Conservation (phyloP, 2,329 filamentous ascomycete genomes). For the Venturia carpophila region DNA sequence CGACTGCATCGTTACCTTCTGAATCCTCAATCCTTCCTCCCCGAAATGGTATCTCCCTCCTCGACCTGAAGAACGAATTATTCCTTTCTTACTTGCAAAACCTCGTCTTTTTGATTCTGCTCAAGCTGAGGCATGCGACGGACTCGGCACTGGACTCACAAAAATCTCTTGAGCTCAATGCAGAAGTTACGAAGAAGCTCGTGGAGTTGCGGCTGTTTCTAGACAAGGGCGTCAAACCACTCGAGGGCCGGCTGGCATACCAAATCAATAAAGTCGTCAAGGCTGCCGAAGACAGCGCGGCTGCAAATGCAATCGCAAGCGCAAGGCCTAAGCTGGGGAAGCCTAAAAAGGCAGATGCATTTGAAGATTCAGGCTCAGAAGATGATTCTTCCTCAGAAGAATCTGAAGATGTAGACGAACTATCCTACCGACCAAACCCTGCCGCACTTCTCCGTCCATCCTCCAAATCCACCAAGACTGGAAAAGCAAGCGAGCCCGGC, state of each 20-base stretch:
- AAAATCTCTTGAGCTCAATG: constrained; percentile 43
- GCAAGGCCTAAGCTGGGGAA: constrained; percentile 22
- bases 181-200: constrained; percentile 75
- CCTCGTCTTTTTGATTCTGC: constrained; percentile 75
- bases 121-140: constrained; percentile 61
- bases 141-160: constrained; percentile 28
- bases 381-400: constrained; percentile 25
- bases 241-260: constrained; percentile 87
- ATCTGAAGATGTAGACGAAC: constrained; percentile 44
- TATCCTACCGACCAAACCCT: constrained; percentile 56
- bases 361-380: constrained; percentile 35
- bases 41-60: constrained; percentile 80
- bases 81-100: constrained; percentile 83
- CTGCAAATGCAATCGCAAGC: constrained; percentile 34
- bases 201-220: constrained; percentile 85
- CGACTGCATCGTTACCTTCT: constrained; percentile 53
- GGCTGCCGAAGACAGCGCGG: constrained; percentile 64
- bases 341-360: constrained; percentile 24
- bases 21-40: constrained; percentile 60
- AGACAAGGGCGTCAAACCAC: constrained; percentile 81
- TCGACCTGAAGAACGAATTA: constrained; percentile 96
- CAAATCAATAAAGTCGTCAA: constrained; percentile 93
- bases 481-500: constrained; percentile 28
- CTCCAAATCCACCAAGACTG: constrained; percentile 25
- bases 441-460: constrained; percentile 34